A percentile compares a stretch with the other conserved stretches of the same genome.
Conservation (phyloP, 1,284 basidiomycete species). For the Leccinum holopus region DNA sequence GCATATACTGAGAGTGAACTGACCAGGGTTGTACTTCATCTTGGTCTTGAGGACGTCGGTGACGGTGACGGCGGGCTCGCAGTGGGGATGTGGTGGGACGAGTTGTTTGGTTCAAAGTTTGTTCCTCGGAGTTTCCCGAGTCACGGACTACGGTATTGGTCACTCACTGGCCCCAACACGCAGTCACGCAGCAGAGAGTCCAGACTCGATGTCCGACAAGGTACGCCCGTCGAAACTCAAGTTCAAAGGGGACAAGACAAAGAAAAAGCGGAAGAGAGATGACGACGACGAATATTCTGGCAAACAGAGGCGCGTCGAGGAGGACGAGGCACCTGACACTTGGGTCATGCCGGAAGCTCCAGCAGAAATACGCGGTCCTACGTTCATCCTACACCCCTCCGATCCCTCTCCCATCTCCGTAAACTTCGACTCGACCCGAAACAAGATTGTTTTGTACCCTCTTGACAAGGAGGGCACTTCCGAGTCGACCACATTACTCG, state of each 20-base stretch:
- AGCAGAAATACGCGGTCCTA: conserved; percentile 76
- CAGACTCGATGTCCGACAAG: conserved; percentile 38
- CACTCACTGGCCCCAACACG: background rate
- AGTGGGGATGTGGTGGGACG: conserved; percentile 14
- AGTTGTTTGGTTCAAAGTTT: conserved; percentile 38
- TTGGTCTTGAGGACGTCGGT: conserved; percentile 65
- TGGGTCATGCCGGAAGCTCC: conserved; percentile 77
- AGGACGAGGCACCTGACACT: conserved; percentile 64
- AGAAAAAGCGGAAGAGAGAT: conserved; percentile 76
- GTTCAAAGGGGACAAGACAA: conserved; percentile 84
- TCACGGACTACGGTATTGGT: too few relatives aligned
- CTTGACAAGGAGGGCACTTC: conserved; percentile 59
- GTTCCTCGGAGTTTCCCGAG: conserved; percentile 30
- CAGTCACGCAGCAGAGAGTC: background rate
- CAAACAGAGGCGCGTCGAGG: conserved; percentile 52
- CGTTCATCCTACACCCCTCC: conserved; percentile 77
- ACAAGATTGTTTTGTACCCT: conserved; percentile 60
- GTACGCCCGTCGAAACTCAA: conserved; percentile 70
- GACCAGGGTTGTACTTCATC: conserved; percentile 80
- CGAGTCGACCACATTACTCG: conserved; percentile 47
- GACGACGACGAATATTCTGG: conserved; percentile 44
- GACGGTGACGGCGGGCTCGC: conserved; percentile 26
- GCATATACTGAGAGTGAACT: conserved; percentile 38
- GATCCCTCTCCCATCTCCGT: conserved; percentile 72
- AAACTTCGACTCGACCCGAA: conserved; percentile 76